Evolutionary conservation across 179 eudicot species (phyloP).

Genomic region (Heliamphora pulchella): DNA sequence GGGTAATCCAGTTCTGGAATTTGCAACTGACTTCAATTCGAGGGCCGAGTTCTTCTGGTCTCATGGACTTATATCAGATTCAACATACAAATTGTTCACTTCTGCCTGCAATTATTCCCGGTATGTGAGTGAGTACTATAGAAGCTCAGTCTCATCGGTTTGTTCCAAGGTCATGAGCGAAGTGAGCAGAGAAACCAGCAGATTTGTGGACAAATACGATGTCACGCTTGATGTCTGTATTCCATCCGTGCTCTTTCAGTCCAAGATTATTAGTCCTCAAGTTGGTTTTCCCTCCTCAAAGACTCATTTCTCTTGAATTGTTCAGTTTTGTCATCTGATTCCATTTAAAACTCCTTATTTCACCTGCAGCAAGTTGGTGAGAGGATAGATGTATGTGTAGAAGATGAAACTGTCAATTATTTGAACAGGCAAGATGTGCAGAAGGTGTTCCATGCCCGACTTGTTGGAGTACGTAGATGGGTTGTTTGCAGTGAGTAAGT

Average conservation of each 20-base stretch:
- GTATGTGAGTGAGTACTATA: conserved; percentile 70
- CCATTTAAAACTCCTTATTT: not conserved
- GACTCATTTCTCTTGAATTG: not conserved
- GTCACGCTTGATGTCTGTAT: conserved; percentile 95
- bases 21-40: conserved; percentile 76
- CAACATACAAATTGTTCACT: conserved; percentile 69
- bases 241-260: conserved; percentile 71
- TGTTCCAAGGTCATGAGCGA: conserved; percentile 75
- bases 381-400: conserved; percentile 84
- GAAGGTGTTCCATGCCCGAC: conserved; percentile 77
- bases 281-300: conserved; percentile 21
- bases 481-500: conserved; percentile 72
- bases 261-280: conserved; percentile 73
- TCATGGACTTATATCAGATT: conserved; percentile 89
- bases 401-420: conserved; percentile 80
- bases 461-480: conserved; percentile 77
- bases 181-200: conserved; percentile 78
- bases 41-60: conserved; percentile 98
- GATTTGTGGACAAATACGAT: conserved; percentile 88
- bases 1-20: conserved; percentile 94
- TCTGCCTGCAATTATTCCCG: conserved; percentile 83
- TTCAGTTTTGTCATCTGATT: not conserved
- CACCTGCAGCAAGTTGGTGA: conserved; percentile 52
- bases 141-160: conserved; percentile 55
- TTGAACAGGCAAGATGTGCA: conserved; percentile 77